Evolutionary conservation across 2,329 filamentous ascomycete genomes (phyloP), one percentile per base, ranked within the genome.

Genomic region (Botrytis porri): DNA sequence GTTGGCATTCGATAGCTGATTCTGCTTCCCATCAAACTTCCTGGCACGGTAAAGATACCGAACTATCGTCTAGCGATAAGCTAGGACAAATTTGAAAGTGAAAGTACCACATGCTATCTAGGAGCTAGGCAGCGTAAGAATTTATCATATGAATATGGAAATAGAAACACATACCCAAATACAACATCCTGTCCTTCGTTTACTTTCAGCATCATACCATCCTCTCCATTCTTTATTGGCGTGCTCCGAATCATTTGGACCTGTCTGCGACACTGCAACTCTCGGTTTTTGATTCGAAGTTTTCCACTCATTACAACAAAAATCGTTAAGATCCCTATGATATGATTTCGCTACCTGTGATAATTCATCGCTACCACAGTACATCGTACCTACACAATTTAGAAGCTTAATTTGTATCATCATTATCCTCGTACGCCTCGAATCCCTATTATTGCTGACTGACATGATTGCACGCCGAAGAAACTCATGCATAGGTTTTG

Each of bases 131-230:
- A 64, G 20, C 1, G 14, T 64, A 12, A 64, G 61, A 6, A 39
- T 2, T 22, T 43, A 43, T 32, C 25, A 7, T 3, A n/a, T 32
- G 9, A 32, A 64, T 5, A 32, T 45, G 14, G 16, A 22, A 67
- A 73, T 37, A 74, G 70, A 43, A 22, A 60, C 70, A 70, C 80
- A 70, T 82, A 83, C 83, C 83, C 84, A 85, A 69, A 84, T 81
- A 67, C 81, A 78, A 74, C 84, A 84, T 1, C 82, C 83, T 32
- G 81, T 82, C 54, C 84, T 80, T 72, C 81, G 80, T 32, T 77
- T 77, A 20, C 77, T 76, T 72, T 85, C 84, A 70, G 79, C 75
- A 70, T 82, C 77, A 59, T 81, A 76, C 84, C 84, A 85, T 25
- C 71, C 51, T 22, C 64, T 72, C 83, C 83, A 84, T 16, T 75